Evolutionary conservation across 495 filamentous ascomycete genomes (phyloP).

Genomic region (Aspergillus steynii): DNA sequence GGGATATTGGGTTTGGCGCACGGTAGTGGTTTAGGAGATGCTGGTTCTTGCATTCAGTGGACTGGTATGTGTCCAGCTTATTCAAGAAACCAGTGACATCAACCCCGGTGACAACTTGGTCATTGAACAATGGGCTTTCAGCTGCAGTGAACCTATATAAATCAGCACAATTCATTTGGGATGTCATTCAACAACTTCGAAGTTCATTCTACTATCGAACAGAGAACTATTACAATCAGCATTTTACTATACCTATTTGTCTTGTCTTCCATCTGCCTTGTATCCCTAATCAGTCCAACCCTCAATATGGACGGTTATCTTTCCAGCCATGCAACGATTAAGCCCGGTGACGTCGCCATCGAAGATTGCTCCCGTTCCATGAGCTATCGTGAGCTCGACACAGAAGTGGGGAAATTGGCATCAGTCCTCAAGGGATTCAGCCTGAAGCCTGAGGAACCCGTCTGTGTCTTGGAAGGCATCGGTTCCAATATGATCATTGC

Average conservation of each 20-base stretch:
- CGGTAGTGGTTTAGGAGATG: not conserved
- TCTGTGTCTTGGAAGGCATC: conserved; percentile 10
- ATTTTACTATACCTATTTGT: not conserved
- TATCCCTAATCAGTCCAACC: not conserved
- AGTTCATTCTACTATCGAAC: not conserved
- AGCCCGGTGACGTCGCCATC: conserved; percentile 4
- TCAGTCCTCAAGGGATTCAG: not conserved
- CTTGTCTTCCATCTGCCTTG: not conserved
- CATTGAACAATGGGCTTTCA: not conserved
- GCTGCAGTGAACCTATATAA: not conserved
- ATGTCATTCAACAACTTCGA: not conserved
- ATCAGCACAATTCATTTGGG: not conserved
- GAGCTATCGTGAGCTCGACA: conserved; percentile 6
- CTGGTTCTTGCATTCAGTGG: not conserved
- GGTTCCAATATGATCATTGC: conserved; percentile 1
- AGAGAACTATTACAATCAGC: not conserved
- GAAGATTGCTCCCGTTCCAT: conserved; percentile 1
- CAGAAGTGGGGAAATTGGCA: conserved; percentile 5
- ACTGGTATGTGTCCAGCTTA: not conserved
- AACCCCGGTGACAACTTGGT: not conserved
- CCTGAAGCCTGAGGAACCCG: conserved; percentile 3
- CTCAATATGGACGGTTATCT: conserved; percentile 10
- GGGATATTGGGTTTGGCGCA: not conserved
- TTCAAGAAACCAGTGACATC: not conserved
- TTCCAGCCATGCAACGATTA: not conserved